Conservation (phyloP, 208 protist genomes). For the Trypanosoma boissoni region DNA sequence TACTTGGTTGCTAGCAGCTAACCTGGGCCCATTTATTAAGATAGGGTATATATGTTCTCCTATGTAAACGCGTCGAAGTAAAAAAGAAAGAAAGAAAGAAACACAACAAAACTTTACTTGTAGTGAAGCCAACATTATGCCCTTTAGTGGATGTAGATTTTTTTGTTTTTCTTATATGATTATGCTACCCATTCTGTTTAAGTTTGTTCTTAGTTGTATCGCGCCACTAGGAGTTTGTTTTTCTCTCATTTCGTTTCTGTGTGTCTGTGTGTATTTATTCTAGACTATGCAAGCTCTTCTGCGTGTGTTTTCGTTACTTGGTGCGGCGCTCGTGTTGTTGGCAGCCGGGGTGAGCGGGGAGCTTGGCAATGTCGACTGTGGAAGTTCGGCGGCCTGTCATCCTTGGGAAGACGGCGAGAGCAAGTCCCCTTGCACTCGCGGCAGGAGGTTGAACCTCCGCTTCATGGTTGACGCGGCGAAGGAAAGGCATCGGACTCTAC, state of each 20-base stretch:
- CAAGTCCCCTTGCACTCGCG: constrained; percentile 30
- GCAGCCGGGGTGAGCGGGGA: not conserved
- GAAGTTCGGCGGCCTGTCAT: constrained; percentile 24
- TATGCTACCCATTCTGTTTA: not conserved
- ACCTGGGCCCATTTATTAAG: no score
- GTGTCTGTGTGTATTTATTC: not conserved
- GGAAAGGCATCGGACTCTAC: constrained; percentile 31
- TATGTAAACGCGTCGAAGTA: no score
- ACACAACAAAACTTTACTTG: no score
- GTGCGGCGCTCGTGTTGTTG: not conserved
- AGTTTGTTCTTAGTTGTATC: no score
- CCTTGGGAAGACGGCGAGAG: constrained; percentile 5
- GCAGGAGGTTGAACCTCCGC: constrained; percentile 58
- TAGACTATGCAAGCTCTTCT: not conserved
- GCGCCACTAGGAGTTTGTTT: no score
- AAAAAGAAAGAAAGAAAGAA: no score
- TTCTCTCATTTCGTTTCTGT: constrained; percentile 2
- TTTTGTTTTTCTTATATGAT: constrained; percentile 3
- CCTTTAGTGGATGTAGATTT: constrained; percentile 1
- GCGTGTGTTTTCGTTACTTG: not conserved
- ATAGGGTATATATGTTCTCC: no score
- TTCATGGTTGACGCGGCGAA: constrained; percentile 58
- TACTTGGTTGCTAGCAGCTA: no score
- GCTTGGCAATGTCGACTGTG: constrained; percentile 24
- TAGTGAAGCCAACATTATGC: no score